A percentile compares a stretch with the other conserved stretches of the same genome.
phyloP scores from a whole-genome alignment of 371 early-diverging fungal species.

The Batrachochytrium dendrobatidis region DNA sequence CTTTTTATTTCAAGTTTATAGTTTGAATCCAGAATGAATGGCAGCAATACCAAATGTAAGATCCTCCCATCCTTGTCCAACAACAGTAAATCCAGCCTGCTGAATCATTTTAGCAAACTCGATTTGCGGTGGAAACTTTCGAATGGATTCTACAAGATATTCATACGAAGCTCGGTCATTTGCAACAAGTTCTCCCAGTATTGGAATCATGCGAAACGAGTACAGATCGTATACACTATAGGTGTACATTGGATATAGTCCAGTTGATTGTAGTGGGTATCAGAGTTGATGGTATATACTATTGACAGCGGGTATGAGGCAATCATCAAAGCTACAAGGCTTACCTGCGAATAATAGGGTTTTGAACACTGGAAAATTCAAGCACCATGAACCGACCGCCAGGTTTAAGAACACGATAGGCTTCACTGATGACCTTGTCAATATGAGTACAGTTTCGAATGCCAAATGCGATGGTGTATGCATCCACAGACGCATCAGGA shows the following conservation, averaged over 20 bases:
- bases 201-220: conserved; percentile 91
- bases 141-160: conserved; percentile 96
- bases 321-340: too few relatives aligned
- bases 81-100: conserved; percentile 82
- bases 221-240: conserved; percentile 79
- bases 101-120: conserved; percentile 85
- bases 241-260: too few relatives aligned
- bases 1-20: too few relatives aligned
- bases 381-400: conserved; percentile 93
- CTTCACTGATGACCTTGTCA: conserved; percentile 81
- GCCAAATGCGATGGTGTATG: conserved; percentile 93
- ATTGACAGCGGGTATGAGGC: too few relatives aligned
- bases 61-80: conserved; percentile 86
- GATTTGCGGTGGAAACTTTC: conserved; percentile 87
- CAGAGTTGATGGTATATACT: background rate
- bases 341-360: conserved; percentile 73
- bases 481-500: conserved; percentile 74
- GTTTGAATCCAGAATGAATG: conserved; percentile 88
- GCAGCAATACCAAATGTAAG: conserved; percentile 95
- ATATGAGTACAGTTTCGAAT: conserved; percentile 94
- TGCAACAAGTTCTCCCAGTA: conserved; percentile 81
- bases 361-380: conserved; percentile 88
- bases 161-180: conserved; percentile 89
- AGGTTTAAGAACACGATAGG: conserved; percentile 87
- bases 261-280: background rate